Conservation (phyloP, 306 rosid genomes). For the Medicago ruthenica region DNA sequence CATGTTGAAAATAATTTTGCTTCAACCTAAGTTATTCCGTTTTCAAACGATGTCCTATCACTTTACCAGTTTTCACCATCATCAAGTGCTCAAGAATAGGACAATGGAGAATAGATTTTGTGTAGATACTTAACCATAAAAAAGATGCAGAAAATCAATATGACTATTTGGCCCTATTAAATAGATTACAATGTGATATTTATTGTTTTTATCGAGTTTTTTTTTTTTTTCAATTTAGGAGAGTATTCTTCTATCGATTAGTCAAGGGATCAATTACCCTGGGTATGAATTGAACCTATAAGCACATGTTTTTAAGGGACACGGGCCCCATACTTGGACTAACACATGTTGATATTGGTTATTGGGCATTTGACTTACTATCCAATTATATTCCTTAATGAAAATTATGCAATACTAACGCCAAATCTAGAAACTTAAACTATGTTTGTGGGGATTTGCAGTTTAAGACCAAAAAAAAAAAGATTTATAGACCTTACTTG, state of each 20-base stretch:
- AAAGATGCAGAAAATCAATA: not conserved
- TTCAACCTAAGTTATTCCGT: not conserved
- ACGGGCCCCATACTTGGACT: not conserved
- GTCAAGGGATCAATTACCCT: not conserved
- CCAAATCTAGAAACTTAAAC: not conserved
- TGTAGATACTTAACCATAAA: not conserved
- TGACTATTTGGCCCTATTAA: not conserved
- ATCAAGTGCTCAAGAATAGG: conserved; percentile 1
- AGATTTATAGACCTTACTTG: too few species aligned
- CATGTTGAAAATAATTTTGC: not conserved
- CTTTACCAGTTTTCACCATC: not conserved
- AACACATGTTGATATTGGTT: not conserved
- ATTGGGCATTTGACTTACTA: not conserved
- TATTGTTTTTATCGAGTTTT: not conserved
- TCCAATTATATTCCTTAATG: not conserved
- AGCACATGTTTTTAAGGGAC: conserved; percentile 9
- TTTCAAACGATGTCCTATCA: not conserved
- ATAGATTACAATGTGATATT: not conserved
- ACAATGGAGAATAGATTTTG: not conserved
- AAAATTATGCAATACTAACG: not conserved
- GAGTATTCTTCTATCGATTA: not conserved
- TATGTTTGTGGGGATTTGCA: not conserved
- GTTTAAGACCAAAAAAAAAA: too few species aligned
- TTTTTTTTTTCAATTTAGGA: not conserved
- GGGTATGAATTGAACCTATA: not conserved